A percentile compares a stretch with the other conserved stretches of the same genome.
Conservation (phyloP, 2,329 filamentous ascomycete species). For the Trichoderma sp. region DNA sequence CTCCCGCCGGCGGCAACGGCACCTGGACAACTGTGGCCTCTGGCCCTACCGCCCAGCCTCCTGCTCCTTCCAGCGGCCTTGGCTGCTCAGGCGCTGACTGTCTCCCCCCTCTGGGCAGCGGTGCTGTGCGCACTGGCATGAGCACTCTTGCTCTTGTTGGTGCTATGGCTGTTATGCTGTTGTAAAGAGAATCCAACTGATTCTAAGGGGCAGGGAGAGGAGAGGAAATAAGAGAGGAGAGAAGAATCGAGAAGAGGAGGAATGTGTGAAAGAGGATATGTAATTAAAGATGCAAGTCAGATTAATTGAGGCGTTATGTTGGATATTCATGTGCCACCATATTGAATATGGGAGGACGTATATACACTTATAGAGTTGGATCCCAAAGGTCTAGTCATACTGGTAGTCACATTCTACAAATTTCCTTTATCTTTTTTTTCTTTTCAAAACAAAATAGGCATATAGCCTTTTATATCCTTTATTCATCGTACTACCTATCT, state of each 20-base stretch:
- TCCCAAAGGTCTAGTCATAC: background rate
- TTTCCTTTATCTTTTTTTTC: background rate
- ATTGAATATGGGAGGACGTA: slow-evolving; percentile 6
- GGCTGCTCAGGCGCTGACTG: slow-evolving; percentile 20
- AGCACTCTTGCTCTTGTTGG: slow-evolving; percentile 25
- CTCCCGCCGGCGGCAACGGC: background rate
- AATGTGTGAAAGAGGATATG: background rate
- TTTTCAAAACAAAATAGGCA: background rate
- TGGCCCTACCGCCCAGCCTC: background rate
- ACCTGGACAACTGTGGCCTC: background rate
- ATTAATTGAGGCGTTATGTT: slow-evolving; percentile 15
- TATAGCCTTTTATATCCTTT: background rate
- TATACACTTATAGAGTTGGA: slow-evolving; percentile 6
- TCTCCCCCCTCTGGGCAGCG: slow-evolving; percentile 19
- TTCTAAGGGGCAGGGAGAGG: background rate
- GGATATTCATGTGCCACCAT: background rate
- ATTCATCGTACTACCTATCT: background rate
- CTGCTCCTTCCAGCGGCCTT: background rate
- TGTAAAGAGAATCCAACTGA: background rate
- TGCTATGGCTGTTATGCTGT: slow-evolving; percentile 22
- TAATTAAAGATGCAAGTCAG: background rate
- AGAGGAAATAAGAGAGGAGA: background rate
- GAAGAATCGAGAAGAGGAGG: background rate
- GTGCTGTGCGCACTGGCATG: slow-evolving; percentile 24
- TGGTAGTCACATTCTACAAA: background rate